Evolutionary conservation across 2,329 filamentous ascomycete species (phyloP), one percentile per base, ranked within the genome.

Genomic region (Stagonosporopsis chrysanthemi): DNA sequence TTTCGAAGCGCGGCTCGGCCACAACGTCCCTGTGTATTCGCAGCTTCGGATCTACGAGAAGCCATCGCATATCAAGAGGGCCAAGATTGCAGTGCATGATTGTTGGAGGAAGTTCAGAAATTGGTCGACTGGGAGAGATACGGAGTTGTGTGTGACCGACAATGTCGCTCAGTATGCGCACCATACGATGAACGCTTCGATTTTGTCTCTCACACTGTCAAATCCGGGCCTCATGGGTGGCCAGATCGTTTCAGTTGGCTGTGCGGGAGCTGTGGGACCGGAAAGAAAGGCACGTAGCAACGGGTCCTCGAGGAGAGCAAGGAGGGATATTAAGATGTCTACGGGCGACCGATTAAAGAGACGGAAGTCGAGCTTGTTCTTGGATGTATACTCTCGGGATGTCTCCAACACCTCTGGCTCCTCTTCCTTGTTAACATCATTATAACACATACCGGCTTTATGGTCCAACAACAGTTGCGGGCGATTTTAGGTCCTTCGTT

Each of bases 71-170:
- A 12, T 38, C 9, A 56, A 47, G 38, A 41, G 53, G 47, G 15
- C 52, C 7, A 15, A 39, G 6, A 51, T 56, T 17, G 42, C 31
- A 2, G 42, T 31, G 7, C 22, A 46, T 6, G 47, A 56, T 9
- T 47, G 22, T 23, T 56, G 53, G 53, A 41, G 42, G 11, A 39
- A 36, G 24, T 42, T 51, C n/a, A 38, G 53, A n/a, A 56, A 47
- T 9, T 33, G 53, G 35, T 50, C 53, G 7, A 41, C 46, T n/a
- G 36, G 46, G 6, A 56, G 35, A 9, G 41, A 50, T 14, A 56
- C 46, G 4, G 46, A 45, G 41, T n/a, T 42, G 12, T 42, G 39
- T 15, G 28, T 28, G 7, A 43, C 12, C 2, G 19, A 24, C 17
- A 29, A 28, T 6, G 7, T 24, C 6, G 5, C 26, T 2, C n/a